A percentile compares a stretch with the other conserved stretches of the same genome.
Evolutionary conservation across 2,329 filamentous ascomycete species (phyloP).

Genomic region (Thelonectria blattea): DNA sequence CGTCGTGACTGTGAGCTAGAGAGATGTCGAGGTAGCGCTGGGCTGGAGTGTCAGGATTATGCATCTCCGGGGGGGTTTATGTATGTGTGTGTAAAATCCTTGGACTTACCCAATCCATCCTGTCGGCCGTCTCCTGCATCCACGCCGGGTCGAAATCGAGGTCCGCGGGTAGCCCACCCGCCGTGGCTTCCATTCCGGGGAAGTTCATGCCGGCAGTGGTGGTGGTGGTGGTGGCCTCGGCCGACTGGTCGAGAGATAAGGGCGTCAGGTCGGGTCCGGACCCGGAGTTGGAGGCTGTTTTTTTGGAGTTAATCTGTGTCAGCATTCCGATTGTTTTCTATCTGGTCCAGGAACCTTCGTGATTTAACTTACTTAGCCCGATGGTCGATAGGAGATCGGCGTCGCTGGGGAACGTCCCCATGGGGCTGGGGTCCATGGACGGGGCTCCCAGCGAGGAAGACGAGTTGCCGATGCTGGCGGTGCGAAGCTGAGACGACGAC

Average conservation of each 20-base stretch:
- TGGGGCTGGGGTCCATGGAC: constrained; percentile 31
- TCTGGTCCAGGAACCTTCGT: constrained; percentile 15
- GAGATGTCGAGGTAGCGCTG: constrained; percentile 45
- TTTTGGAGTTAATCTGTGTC: too few relatives aligned
- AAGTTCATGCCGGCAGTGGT: constrained; percentile 28
- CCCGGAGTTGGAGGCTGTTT: constrained; percentile 27
- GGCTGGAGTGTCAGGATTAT: constrained; percentile 16
- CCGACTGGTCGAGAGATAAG: constrained; percentile 30
- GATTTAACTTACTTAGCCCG: constrained; percentile 34
- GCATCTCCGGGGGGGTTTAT: constrained; percentile 1
- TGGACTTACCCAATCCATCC: constrained; percentile 48
- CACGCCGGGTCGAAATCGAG: constrained; percentile 46
- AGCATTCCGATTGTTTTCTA: constrained; percentile 22
- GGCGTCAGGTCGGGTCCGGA: constrained; percentile 28
- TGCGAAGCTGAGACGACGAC: constrained; percentile 1
- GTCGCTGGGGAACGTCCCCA: constrained; percentile 27
- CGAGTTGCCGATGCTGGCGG: constrained; percentile 11
- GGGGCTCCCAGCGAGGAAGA: constrained; percentile 30
- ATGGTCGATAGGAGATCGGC: constrained; percentile 31
- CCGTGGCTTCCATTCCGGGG: constrained; percentile 25
- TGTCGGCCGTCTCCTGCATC: constrained; percentile 41
- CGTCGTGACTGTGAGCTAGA: constrained; percentile 41
- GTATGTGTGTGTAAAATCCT: neutral
- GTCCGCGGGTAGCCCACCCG: constrained; percentile 16
- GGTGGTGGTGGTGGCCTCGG: constrained; percentile 18